A percentile compares a stretch with the other conserved stretches of the same genome.
These are phyloP conservation scores for Silene coronaria DNA, from an alignment of 179 eudicot genomes.

Conservation along the genomic window DNA sequence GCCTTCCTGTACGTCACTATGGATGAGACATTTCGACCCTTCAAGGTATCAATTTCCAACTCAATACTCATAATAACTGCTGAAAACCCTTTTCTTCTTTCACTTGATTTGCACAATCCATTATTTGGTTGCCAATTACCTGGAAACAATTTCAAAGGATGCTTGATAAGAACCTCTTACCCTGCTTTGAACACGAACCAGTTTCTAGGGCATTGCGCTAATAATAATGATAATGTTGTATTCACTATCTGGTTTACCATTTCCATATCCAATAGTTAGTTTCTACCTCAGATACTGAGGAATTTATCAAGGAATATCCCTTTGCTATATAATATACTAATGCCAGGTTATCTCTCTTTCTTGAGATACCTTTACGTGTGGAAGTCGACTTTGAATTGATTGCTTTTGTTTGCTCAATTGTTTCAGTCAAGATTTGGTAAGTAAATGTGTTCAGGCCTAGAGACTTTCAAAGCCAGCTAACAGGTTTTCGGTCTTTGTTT, in stretches of 20 bases:
- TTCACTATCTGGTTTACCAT: not conserved
- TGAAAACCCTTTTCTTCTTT: not conserved
- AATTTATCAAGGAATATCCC: not conserved
- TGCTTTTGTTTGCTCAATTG: not conserved
- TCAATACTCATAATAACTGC: not conserved
- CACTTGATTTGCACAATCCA: not conserved
- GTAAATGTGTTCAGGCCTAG: too few species aligned
- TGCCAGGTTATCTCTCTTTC: not conserved
- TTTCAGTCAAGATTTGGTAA: not conserved
- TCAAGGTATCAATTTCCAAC: constrained; percentile 47
- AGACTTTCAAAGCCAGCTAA: not conserved
- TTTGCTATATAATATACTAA: not conserved
- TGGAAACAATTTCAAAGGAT: not conserved
- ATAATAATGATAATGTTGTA: not conserved
- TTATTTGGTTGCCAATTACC: not conserved
- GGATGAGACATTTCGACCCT: constrained; percentile 80
- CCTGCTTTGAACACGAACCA: not conserved
- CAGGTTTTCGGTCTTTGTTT: not conserved
- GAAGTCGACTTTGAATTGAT: not conserved
- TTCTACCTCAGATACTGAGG: not conserved
- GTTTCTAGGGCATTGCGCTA: not conserved
- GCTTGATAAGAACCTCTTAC: not conserved
- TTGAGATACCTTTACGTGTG: not conserved
- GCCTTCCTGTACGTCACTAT: constrained; percentile 68
- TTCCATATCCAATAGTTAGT: not conserved